Base-by-base conservation (phyloP, 2,329 filamentous ascomycete species). In the Zymoseptoria ardabiliae region DNA sequence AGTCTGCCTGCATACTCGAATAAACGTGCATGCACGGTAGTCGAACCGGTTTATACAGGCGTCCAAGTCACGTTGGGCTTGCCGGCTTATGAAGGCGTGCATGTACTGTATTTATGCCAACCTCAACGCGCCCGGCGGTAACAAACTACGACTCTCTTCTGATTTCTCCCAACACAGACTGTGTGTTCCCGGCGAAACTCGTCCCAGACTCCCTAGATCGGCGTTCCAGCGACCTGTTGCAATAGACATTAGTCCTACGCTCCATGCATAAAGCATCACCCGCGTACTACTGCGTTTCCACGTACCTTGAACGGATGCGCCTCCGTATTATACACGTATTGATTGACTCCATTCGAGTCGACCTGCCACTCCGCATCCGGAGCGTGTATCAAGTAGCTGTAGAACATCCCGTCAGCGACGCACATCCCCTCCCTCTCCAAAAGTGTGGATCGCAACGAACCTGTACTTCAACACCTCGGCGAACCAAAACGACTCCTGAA, bases 401-500 rank as follows among this genome's bases (percentile, higher is more conserved):
- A 95, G 4, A 50, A 11, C 8, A 35, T 35, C 50, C 19, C 25
- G 50, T 53, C 21, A 53, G 50, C 30, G 30, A 35, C 25, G 2
- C 10, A 35, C 30, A 9, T 28, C 52, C 19, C 17, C 6, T 23
- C 8, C 22, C 13, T 13, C 25, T 45, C n/a, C n/a, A n/a, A n/a
- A n/a, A n/a, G n/a, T n/a, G n/a, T n/a, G n/a, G n/a, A n/a, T n/a
- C 22, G 5, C 28, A 17, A 41, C 35, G 35, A 50, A 49, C 53
- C 51, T 53, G 23, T 95, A 95, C 79, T 96, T 96, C 73, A 96
- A 72, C 63, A 91, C 88, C 77, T 96, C 91, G 0, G 91, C 90
- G 72, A 95, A 91, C 78, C 89, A 86, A 76, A 94, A 96, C 68
- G 88, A 92, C 76, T 96, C 90, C 79, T 93, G 88, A 71, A 87